Conservation (phyloP, 2,329 filamentous ascomycete genomes). For the Trichoderma atroviride region DNA sequence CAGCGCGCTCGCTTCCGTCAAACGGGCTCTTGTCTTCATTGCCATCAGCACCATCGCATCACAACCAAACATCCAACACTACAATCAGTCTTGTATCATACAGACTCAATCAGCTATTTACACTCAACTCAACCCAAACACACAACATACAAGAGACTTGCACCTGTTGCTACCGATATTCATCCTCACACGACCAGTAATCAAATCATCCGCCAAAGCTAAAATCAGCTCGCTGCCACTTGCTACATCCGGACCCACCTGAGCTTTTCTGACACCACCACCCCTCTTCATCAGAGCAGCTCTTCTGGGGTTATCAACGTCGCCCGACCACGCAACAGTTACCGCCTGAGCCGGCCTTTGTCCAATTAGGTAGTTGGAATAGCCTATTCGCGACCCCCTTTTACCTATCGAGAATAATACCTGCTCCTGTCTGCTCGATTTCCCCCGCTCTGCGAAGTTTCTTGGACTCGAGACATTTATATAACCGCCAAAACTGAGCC, state of each 20-base stretch:
- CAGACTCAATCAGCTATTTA: neutral
- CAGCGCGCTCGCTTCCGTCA: conserved; percentile 13
- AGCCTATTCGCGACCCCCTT: neutral
- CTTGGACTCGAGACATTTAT: neutral
- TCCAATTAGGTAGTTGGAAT: neutral
- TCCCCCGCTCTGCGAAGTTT: neutral
- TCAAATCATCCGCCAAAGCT: neutral
- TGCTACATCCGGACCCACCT: conserved; percentile 8
- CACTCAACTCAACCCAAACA: neutral
- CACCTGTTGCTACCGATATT: neutral
- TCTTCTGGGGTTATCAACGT: conserved; percentile 3
- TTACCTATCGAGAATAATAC: neutral
- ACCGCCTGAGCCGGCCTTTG: conserved; percentile 13
- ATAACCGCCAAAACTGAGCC: neutral
- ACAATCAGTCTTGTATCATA: neutral
- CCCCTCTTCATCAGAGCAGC: conserved; percentile 15
- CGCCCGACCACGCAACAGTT: conserved; percentile 17
- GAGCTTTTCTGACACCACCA: conserved; percentile 17
- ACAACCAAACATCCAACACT: neutral
- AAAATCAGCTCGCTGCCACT: neutral
- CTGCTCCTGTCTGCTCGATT: neutral
- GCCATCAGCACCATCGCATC: neutral
- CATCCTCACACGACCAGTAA: neutral
- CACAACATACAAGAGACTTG: neutral
- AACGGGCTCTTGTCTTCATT: neutral